phyloP scores from a whole-genome alignment of 2,329 filamentous ascomycete species.

The Fusarium proliferatum region DNA sequence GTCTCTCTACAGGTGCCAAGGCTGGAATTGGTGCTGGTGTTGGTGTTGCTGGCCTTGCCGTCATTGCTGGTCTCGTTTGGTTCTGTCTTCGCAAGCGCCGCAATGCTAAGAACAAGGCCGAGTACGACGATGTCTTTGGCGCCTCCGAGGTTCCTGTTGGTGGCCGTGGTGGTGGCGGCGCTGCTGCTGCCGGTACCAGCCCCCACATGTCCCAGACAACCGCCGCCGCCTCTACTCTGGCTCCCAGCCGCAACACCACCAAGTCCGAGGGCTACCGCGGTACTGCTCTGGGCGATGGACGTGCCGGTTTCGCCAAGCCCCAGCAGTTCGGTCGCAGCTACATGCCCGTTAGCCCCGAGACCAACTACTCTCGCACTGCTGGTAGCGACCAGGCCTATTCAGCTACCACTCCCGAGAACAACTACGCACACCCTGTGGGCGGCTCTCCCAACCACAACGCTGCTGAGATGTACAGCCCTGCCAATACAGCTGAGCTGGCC shows the following conservation, averaged over 20 bases:
- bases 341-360: constrained; percentile 43
- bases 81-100: constrained; percentile 49
- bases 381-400: constrained; percentile 27
- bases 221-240: constrained; percentile 41
- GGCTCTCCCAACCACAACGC: constrained; percentile 33
- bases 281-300: constrained; percentile 54
- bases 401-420: constrained; percentile 37
- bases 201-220: constrained; percentile 49
- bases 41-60: constrained; percentile 51
- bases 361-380: constrained; percentile 32
- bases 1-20: constrained; percentile 57
- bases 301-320: constrained; percentile 54
- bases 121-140: constrained; percentile 55
- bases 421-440: constrained; percentile 40
- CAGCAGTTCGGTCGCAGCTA: constrained; percentile 49
- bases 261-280: constrained; percentile 54
- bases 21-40: constrained; percentile 57
- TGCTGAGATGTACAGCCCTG: constrained; percentile 42
- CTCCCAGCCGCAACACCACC: constrained; percentile 43
- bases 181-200: constrained; percentile 28
- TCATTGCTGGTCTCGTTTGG: constrained; percentile 47
- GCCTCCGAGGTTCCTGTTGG: constrained; percentile 58
- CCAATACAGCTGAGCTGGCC: constrained; percentile 49
- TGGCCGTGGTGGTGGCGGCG: constrained; percentile 41
- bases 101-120: constrained; percentile 47